Evolutionary conservation across 2,329 filamentous ascomycete genomes (phyloP), one percentile per base, ranked within the genome.

Genomic region (Furcasterigmium furcatum): DNA sequence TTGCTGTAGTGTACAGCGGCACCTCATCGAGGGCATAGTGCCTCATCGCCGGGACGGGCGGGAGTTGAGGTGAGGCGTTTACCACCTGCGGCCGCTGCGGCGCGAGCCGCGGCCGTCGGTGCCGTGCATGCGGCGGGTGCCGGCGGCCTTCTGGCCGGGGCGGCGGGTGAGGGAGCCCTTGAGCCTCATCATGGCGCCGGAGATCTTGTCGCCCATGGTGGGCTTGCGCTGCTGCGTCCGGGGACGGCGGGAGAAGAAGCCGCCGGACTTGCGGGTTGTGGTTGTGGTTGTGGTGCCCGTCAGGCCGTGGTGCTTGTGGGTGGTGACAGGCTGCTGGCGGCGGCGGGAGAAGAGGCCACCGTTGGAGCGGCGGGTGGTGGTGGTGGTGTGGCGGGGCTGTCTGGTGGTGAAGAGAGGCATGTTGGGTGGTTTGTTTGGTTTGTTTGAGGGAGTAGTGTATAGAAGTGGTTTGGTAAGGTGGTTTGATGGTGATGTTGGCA

Each of bases 161-260:
- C 82, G 74, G 40, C 80, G 66, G 1, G 84, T 91, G 46, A 92
- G 60, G 44, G 72, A 80, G 8, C 88, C 88, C 64, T 82, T 83
- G 52, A 92, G 65, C 71, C 80, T 88, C 70, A 88, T 74, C 63
- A 92, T 71, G 1, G 87, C 87, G 16, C 88, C 88, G 41, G 79
- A 84, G 55, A 92, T 76, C 67, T 91, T 92, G 70, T 92, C 88
- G 39, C 85, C 85, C 53, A 91, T 71, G 32, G 76, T 80, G 4
- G 80, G 76, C 57, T 84, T 80, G 58, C 87, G 81, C 61, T 80
- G 79, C 44, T 88, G 85, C 4, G 58, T 52, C 30, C 43, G 40
- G 21, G 50, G 38, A 61, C 59, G 62, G 58, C 58, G 54, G 57
- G 67, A 51, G 14, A 76, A 73, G 42, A 75, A 58, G 14, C 67